Evolutionary conservation across 345 rosid species (phyloP).

Genomic region (Populus tremula): DNA sequence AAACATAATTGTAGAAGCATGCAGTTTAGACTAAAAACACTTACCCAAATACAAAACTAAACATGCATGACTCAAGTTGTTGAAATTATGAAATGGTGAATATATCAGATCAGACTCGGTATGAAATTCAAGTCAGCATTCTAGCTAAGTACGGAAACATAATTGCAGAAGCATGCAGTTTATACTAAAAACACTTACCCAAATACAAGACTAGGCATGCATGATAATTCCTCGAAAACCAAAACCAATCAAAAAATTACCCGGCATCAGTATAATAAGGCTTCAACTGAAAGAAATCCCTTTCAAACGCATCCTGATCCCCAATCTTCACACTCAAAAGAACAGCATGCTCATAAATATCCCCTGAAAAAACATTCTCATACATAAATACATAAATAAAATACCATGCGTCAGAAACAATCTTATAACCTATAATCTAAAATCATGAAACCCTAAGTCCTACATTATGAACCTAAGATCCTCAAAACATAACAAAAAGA

Average conservation of each 20-base stretch:
- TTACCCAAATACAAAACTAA: not conserved
- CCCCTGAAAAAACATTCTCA: conserved; percentile 49
- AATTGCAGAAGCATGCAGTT: not conserved
- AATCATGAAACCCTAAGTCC: not conserved
- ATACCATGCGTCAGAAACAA: not conserved
- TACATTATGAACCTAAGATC: not conserved
- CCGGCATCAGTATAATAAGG: conserved; percentile 89
- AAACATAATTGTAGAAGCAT: not conserved
- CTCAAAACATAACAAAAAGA: not conserved
- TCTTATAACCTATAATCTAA: not conserved
- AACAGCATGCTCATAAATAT: conserved; percentile 86
- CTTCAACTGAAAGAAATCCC: conserved; percentile 93
- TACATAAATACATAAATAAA: not conserved
- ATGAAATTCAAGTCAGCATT: not conserved
- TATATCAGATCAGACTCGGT: not conserved
- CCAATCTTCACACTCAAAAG: conserved; percentile 81
- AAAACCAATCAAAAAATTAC: conserved; percentile 32
- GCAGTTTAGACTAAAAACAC: not conserved
- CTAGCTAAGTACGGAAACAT: not conserved
- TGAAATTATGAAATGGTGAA: not conserved
- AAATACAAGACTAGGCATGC: not conserved
- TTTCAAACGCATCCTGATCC: conserved; percentile 96
- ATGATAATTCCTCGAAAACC: not conserved
- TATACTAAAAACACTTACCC: not conserved
- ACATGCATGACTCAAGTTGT: not conserved